Base-by-base conservation (phyloP, 148 eudicot species). In the Heliamphora exappendiculata region DNA sequence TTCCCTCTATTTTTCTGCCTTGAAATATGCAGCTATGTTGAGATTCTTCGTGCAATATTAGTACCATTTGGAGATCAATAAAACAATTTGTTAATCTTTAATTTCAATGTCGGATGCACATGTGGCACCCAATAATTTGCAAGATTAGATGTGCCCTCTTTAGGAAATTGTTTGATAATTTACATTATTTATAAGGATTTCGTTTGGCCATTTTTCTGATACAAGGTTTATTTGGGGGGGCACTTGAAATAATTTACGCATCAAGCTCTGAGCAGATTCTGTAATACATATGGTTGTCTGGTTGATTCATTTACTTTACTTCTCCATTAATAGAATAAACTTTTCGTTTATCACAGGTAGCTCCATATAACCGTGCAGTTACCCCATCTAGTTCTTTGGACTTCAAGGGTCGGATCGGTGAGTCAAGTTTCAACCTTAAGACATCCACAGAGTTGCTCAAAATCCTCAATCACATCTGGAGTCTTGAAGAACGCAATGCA, bases 381-480 rank as follows among this genome's bases (percentile, higher is more conserved):
- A 84, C 86, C 74, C 89, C 97, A 45, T 72, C 82, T 57, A 83
- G 87, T 79, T 87, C 93, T 66, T 2, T 84, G 81, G 87, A 84
- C 67, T 73, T 87, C 54, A 89, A 83, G 80, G 89, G 86, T 58
- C 85, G 83, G 76, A 54, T 67, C 49, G 81, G 84, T 65, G 86
- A 87, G 62, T 76, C 92, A 29, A 81, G 67, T 70, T 83, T 79
- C 67, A 81, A 77, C 82, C 87, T 94, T 50, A 86, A 92, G 86
- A 92, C 96, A 67, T 90, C 97, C 31, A 84, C 92, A 0, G 96
- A 92, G 81, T 73, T 92, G 19, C 91, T 92, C 71, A 90, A 87
- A 82, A 86, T 94, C 70, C 89, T 94, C 41, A 88, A 92, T 75
- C 88, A 90, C 54, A 94, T 94, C 29, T 92, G 93, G 96, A 88